Evolutionary conservation across 2,329 filamentous ascomycete species (phyloP).

Genomic region (Pseudogymnoascus sp.): DNA sequence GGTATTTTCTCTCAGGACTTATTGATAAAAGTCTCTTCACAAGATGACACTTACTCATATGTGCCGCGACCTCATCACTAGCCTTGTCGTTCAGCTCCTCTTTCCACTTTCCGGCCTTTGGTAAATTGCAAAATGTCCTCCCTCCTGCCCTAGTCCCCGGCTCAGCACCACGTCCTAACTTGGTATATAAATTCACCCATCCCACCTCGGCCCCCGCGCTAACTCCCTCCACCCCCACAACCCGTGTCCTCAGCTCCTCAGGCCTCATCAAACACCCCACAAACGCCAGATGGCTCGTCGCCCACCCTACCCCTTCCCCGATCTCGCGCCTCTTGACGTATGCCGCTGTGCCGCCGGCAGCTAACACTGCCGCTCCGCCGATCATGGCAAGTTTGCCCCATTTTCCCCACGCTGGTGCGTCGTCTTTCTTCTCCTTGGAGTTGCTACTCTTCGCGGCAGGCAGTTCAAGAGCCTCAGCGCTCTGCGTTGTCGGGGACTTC

Average conservation of each 20-base stretch:
- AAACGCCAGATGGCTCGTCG: conserved; percentile 84
- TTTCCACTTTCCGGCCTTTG: conserved; percentile 55
- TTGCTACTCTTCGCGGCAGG: conserved; percentile 35
- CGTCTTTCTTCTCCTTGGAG: conserved; percentile 29
- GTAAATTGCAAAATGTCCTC: conserved; percentile 83
- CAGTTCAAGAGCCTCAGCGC: conserved; percentile 23
- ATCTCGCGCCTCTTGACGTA: conserved; percentile 81
- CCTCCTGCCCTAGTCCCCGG: conserved; percentile 44
- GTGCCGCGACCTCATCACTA: conserved; percentile 69
- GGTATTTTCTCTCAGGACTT: background rate
- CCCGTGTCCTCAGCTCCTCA: conserved; percentile 68
- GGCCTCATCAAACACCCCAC: conserved; percentile 80
- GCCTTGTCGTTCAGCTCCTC: conserved; percentile 71
- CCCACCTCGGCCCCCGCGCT: conserved; percentile 59
- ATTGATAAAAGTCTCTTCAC: conserved; percentile 7
- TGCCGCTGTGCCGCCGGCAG: conserved; percentile 73
- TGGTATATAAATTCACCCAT: conserved; percentile 81
- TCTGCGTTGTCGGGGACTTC: conserved; percentile 26
- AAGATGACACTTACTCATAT: conserved; percentile 50
- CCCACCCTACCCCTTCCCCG: conserved; percentile 69
- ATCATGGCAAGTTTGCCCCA: conserved; percentile 84
- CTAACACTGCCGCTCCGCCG: conserved; percentile 73
- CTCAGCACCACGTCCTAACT: conserved; percentile 61
- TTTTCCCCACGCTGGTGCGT: conserved; percentile 53
- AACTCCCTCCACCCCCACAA: conserved; percentile 58